Base-by-base conservation (phyloP, 805 yeast species). In the Candida lessepsii region DNA sequence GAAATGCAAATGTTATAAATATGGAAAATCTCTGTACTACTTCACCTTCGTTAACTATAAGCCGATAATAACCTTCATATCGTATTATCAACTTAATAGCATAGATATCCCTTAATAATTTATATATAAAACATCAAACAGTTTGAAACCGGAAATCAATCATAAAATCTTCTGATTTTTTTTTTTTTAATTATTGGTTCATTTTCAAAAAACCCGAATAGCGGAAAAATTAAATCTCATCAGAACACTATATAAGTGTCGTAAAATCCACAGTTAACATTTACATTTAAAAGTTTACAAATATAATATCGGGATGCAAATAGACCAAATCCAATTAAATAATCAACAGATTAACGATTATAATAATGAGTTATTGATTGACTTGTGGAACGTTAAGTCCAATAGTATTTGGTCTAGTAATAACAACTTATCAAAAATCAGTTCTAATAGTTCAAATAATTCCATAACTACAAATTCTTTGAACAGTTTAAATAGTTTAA, bases 321-420 rank as follows among this genome's bases (percentile, higher is more conserved):
- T 39, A 20, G 42, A 39, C 18, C 29, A 19, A 9, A 35, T 35
- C 10, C 38, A 35, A 19, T 35, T 35, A 35, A 25, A 35, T 35
- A 35, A 28, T 28, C 25, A 26, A 15, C 38, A 35, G 11, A 35
- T 35, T 28, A 35, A 26, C 24, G 25, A 32, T 32, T 25, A 37
- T 30, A 39, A 39, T 16, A 33, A 23, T 19, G 42, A 39, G 13
- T 40, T 40, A 29, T 35, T 40, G 11, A 19, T 26, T 6, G 43
- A 40, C 21, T 35, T 40, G 16, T 40, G 43, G 43, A 28, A 39
- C 17, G 17, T 35, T 15, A 39, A 39, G n/a, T 27, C 38, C 16
- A 10, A 15, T 13, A 34, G 35, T 24, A 39, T 39, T 25, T 39
- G 42, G 42, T 34, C 37, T 15, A 24, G 25, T 24, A 28, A n/a